These are phyloP conservation scores for Pichia sp. DNA, from an alignment of 1,139 yeast genomes.

Conservation along the genomic window DNA sequence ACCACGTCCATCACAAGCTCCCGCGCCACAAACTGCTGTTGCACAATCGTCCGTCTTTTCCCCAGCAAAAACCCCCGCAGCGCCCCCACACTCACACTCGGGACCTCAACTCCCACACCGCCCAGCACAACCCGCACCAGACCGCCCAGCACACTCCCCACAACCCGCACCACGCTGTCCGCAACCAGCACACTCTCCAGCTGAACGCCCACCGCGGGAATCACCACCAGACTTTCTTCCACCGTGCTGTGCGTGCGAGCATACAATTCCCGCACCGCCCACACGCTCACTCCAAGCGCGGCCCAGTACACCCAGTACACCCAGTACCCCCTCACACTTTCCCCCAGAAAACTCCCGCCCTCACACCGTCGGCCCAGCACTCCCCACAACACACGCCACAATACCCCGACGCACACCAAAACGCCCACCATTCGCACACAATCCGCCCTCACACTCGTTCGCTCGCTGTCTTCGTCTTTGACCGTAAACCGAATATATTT, in stretches of 20 bases:
- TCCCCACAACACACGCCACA: too few relatives aligned
- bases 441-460: too few relatives aligned
- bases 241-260: conserved; percentile 18
- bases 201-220: conserved; percentile 27
- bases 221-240: conserved; percentile 24
- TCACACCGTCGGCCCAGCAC: too few relatives aligned
- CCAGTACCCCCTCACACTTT: too few relatives aligned
- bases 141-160: conserved; percentile 2
- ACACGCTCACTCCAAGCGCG: too few relatives aligned
- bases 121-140: too few relatives aligned
- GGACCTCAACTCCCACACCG: too few relatives aligned
- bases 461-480: too few relatives aligned
- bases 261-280: conserved; percentile 17
- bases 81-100: neutral
- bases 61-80: neutral
- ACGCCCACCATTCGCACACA: too few relatives aligned
- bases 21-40: neutral
- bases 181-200: conserved; percentile 19
- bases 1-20: neutral
- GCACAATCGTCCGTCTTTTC: neutral
- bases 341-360: too few relatives aligned
- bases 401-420: too few relatives aligned
- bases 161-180: conserved; percentile 7
- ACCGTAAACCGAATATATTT: conserved; percentile 25
- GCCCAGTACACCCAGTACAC: too few relatives aligned